Conservation (phyloP, 176 grass and related monocot species). For the Coix lacrymajobi region DNA sequence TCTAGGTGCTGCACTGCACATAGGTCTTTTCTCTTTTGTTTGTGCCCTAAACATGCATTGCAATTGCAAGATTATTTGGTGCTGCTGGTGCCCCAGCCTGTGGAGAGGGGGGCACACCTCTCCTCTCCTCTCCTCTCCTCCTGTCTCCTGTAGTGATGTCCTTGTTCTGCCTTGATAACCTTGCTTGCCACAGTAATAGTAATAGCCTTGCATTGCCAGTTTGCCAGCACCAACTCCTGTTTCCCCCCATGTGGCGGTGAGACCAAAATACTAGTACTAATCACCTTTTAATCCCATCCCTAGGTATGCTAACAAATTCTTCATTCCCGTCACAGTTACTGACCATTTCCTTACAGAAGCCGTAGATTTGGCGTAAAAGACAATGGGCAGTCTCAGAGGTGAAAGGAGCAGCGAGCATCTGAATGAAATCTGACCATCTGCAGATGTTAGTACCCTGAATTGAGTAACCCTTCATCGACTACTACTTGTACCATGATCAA, state of each 20-base stretch:
- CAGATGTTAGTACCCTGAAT: slow-evolving; percentile 3
- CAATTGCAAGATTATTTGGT: slow-evolving; percentile 31
- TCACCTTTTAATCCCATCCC: not conserved
- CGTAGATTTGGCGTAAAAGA: not conserved
- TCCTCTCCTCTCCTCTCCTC: not conserved
- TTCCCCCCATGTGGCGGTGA: slow-evolving; percentile 5
- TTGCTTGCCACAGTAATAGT: slow-evolving; percentile 4
- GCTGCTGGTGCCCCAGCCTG: slow-evolving; percentile 20
- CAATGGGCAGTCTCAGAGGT: not conserved
- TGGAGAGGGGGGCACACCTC: not conserved
- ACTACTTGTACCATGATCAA: not conserved
- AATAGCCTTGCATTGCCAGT: not conserved
- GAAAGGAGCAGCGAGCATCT: not conserved
- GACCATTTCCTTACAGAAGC: slow-evolving; percentile 5
- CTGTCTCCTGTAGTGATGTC: not conserved
- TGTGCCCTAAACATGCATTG: slow-evolving; percentile 19
- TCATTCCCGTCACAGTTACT: not conserved
- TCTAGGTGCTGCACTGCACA: slow-evolving; percentile 35
- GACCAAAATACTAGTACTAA: slow-evolving; percentile 8
- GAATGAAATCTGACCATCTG: slow-evolving; percentile 12
- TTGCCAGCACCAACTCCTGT: slow-evolving; percentile 5
- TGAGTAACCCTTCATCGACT: not conserved
- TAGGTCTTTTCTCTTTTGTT: slow-evolving; percentile 29
- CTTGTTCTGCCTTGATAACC: not conserved
- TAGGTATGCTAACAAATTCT: slow-evolving; percentile 3